Evolutionary conservation across 495 filamentous ascomycete genomes (phyloP).

Genomic region (Elasticomyces elasticus): DNA sequence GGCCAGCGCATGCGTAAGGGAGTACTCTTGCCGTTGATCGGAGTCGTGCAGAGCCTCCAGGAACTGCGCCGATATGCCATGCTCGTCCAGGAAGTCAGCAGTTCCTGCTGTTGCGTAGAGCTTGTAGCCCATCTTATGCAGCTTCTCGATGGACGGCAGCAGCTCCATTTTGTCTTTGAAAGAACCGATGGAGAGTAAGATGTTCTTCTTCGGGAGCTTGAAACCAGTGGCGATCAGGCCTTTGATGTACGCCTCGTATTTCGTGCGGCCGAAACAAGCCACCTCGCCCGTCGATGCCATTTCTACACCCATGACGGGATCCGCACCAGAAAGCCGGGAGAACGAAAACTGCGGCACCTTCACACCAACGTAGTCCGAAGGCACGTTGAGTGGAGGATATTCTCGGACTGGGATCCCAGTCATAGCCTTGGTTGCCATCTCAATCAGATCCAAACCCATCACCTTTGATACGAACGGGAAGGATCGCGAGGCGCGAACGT

Average conservation of each 20-base stretch:
- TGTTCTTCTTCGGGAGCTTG: slow-evolving; percentile 88
- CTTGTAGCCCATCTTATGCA: slow-evolving; percentile 82
- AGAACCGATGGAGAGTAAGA: slow-evolving; percentile 88
- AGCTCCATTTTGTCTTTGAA: slow-evolving; percentile 98
- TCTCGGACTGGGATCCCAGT: slow-evolving; percentile 69
- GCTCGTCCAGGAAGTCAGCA: slow-evolving; percentile 86
- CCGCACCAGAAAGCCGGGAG: slow-evolving; percentile 88
- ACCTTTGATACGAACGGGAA: slow-evolving; percentile 99
- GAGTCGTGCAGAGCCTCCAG: slow-evolving; percentile 69
- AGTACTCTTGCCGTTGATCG: slow-evolving; percentile 90
- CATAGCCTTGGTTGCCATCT: slow-evolving; percentile 98
- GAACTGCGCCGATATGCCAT: slow-evolving; percentile 81
- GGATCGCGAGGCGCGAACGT: slow-evolving; percentile 88
- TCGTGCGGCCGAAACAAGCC: slow-evolving; percentile 88
- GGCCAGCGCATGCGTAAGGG: slow-evolving; percentile 84
- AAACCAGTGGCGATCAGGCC: slow-evolving; percentile 91
- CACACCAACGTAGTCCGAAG: slow-evolving; percentile 79
- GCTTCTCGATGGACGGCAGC: slow-evolving; percentile 81
- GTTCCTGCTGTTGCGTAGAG: slow-evolving; percentile 93
- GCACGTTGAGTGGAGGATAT: slow-evolving; percentile 68
- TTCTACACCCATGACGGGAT: slow-evolving; percentile 93
- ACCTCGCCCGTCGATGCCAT: slow-evolving; percentile 99
- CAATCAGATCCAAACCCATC: slow-evolving; percentile 95
- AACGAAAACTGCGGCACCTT: slow-evolving; percentile 99
- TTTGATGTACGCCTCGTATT: slow-evolving; percentile 96